Evolutionary conservation across 768 basidiomycete species (phyloP).

Genomic region (Podaxis rugospora): DNA sequence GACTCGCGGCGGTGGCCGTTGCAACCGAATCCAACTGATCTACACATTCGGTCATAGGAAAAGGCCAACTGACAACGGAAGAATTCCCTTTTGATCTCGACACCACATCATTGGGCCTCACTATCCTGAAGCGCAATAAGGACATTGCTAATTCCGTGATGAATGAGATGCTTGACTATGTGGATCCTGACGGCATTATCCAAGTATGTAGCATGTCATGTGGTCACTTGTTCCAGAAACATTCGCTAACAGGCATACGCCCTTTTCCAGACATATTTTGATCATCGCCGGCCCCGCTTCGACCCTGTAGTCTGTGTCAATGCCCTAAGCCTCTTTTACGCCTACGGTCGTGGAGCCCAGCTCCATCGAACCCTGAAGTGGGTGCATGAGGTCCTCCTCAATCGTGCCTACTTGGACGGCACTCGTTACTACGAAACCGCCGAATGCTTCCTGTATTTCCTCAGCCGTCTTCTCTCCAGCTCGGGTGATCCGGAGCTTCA

Average conservation of each 20-base stretch:
- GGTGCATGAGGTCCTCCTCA: conserved; percentile 43
- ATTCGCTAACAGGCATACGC: not conserved
- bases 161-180: conserved; percentile 53
- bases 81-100: conserved; percentile 53
- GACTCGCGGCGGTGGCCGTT: not conserved
- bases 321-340: conserved; percentile 44
- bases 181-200: conserved; percentile 47
- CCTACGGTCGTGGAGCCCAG: conserved; percentile 42
- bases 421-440: conserved; percentile 51
- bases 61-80: conserved; percentile 39
- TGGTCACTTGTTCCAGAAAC: not conserved
- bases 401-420: conserved; percentile 51
- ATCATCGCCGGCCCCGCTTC: conserved; percentile 43
- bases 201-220: conserved; percentile 25
- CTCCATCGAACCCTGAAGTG: conserved; percentile 41
- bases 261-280: conserved; percentile 44
- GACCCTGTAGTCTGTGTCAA: conserved; percentile 54
- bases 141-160: conserved; percentile 37
- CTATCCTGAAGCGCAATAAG: conserved; percentile 30
- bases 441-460: conserved; percentile 50
- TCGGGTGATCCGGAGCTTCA: conserved; percentile 32
- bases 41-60: conserved; percentile 19
- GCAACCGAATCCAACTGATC: conserved; percentile 7
- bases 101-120: conserved; percentile 52
- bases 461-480: conserved; percentile 37